Evolutionary conservation across 75 land plant species (phyloP).

Genomic region (Pinus albicaulis): DNA sequence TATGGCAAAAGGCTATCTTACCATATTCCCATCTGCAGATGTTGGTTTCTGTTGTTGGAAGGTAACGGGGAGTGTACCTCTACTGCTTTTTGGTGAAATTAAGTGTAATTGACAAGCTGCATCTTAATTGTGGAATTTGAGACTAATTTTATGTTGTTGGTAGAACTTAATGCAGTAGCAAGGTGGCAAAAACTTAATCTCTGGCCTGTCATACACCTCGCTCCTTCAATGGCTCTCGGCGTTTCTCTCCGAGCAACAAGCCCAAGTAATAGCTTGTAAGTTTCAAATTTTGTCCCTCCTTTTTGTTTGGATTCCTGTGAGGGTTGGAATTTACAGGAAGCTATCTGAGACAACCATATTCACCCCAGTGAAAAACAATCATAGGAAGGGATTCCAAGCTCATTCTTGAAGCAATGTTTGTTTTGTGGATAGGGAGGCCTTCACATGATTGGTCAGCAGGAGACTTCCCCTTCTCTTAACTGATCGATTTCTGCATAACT

Average conservation of each 20-base stretch:
- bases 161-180: neutral
- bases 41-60: constrained; percentile 6
- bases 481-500: too few relatives aligned
- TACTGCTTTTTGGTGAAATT: too few relatives aligned
- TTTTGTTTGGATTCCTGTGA: neutral
- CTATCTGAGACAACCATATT: neutral
- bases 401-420: too few relatives aligned
- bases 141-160: neutral
- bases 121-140: neutral
- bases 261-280: constrained; percentile 7
- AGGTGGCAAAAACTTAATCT: neutral
- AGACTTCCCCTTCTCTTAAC: too few relatives aligned
- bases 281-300: neutral
- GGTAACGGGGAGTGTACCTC: neutral
- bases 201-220: neutral
- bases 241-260: constrained; percentile 1
- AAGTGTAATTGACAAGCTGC: neutral
- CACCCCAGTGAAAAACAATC: neutral
- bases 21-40: constrained; percentile 9
- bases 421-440: too few relatives aligned
- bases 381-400: neutral
- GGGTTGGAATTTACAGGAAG: neutral
- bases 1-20: neutral
- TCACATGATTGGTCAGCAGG: too few relatives aligned
- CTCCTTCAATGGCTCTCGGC: constrained; percentile 10